Percentiles rank a stretch among this genome's conserved stretches.
Conservation (phyloP, 1,284 basidiomycete species). For the Cryptococcus sp. region DNA sequence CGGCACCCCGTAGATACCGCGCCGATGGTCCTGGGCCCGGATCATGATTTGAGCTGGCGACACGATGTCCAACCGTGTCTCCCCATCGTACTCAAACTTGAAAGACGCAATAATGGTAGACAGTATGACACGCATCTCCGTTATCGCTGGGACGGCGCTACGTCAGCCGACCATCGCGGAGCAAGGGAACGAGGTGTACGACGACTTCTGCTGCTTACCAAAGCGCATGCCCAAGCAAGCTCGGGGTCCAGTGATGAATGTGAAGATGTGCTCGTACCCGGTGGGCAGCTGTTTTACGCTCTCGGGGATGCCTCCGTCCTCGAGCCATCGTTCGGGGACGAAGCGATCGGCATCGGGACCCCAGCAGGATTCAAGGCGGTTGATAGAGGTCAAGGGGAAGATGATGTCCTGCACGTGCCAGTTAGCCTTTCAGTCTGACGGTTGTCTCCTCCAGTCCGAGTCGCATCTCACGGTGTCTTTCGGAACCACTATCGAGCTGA, state of each 20-base stretch:
- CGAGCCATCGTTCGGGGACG: neutral
- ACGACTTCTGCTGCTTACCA: neutral
- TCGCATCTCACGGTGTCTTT: neutral
- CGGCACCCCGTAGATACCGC: neutral
- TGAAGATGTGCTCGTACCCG: slow-evolving; percentile 6
- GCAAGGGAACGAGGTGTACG: no score
- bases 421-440: neutral
- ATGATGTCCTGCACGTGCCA: neutral
- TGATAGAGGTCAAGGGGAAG: neutral
- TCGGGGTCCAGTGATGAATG: slow-evolving; percentile 4
- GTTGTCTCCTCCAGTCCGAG: no score
- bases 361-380: neutral
- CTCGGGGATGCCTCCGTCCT: neutral
- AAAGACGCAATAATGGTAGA: slow-evolving; percentile 1
- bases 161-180: no score
- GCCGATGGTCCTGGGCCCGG: slow-evolving; percentile 4
- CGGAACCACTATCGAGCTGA: neutral
- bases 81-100: neutral
- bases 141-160: neutral
- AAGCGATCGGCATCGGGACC: neutral
- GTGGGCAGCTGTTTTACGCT: neutral
- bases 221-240: slow-evolving; percentile 7
- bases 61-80: slow-evolving; percentile 7
- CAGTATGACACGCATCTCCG: slow-evolving; percentile 8
- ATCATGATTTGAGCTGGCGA: slow-evolving; percentile 10